Evolutionary conservation across 345 rosid genomes (phyloP).

Genomic region (Salix caprea): DNA sequence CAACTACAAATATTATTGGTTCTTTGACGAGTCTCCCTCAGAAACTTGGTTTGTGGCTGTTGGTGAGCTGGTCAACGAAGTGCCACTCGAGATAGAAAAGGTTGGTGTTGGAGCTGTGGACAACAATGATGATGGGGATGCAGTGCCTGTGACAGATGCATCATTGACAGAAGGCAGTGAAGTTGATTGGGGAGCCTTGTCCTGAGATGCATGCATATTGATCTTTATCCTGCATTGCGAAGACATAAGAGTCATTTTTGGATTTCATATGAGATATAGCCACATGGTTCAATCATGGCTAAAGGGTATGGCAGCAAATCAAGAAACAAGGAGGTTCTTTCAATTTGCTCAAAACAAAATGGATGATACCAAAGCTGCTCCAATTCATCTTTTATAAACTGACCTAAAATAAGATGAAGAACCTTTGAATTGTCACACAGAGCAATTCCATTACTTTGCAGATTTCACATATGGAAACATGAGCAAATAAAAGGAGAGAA

Average conservation of each 20-base stretch:
- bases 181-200: constrained; percentile 35
- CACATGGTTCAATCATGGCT: not conserved
- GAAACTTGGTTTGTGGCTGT: constrained; percentile 4
- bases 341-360: not conserved
- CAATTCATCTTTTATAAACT: not conserved
- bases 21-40: constrained; percentile 10
- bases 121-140: constrained; percentile 20
- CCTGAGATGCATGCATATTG: constrained; percentile 71
- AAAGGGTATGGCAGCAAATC: not conserved
- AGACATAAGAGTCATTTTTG: constrained; percentile 8
- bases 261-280: not conserved
- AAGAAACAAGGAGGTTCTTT: not conserved
- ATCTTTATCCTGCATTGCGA: constrained; percentile 64
- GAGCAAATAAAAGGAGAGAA: not conserved
- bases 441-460: not conserved
- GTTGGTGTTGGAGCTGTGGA: constrained; percentile 17
- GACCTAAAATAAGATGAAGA: not conserved
- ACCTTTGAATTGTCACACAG: not conserved
- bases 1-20: constrained; percentile 11
- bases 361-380: not conserved
- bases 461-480: not conserved
- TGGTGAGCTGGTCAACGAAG: constrained; percentile 20
- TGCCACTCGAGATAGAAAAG: constrained; percentile 12
- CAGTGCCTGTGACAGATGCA: constrained; percentile 24
- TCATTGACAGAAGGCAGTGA: constrained; percentile 30